phyloP scores from a whole-genome alignment of 495 filamentous ascomycete genomes.

The Talaromyces liani region DNA sequence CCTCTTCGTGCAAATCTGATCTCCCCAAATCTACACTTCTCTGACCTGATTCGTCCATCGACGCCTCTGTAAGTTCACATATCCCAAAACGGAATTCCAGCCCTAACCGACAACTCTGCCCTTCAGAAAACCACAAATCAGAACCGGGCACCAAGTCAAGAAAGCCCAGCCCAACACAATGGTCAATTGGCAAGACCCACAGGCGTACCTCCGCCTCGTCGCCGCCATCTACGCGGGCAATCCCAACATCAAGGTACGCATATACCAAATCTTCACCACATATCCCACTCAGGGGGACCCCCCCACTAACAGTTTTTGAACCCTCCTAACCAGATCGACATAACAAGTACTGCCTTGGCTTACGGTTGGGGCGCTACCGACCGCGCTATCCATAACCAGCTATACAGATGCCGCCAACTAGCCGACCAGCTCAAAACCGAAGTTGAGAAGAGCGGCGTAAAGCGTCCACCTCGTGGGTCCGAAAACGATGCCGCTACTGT shows the following conservation, averaged over 20 bases:
- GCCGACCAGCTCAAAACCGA: slow-evolving; percentile 8
- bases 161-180: slow-evolving; percentile 11
- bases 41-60: neutral
- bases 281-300: no score
- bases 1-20: neutral
- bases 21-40: neutral
- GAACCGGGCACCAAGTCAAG: neutral
- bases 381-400: slow-evolving; percentile 16
- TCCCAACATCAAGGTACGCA: slow-evolving; percentile 15
- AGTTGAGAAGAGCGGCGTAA: neutral
- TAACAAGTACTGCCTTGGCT: neutral
- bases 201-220: slow-evolving; percentile 23
- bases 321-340: neutral
- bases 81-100: neutral
- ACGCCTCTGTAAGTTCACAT: neutral
- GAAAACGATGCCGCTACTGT: neutral
- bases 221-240: slow-evolving; percentile 25
- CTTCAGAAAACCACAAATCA: neutral
- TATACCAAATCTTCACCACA: neutral
- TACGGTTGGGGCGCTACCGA: slow-evolving; percentile 20
- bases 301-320: neutral
- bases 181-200: slow-evolving; percentile 30
- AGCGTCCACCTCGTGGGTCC: neutral
- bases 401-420: slow-evolving; percentile 13
- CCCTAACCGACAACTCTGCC: neutral